Evolutionary conservation across 2,329 filamentous ascomycete genomes (phyloP).

Genomic region (Fusarium palustre): DNA sequence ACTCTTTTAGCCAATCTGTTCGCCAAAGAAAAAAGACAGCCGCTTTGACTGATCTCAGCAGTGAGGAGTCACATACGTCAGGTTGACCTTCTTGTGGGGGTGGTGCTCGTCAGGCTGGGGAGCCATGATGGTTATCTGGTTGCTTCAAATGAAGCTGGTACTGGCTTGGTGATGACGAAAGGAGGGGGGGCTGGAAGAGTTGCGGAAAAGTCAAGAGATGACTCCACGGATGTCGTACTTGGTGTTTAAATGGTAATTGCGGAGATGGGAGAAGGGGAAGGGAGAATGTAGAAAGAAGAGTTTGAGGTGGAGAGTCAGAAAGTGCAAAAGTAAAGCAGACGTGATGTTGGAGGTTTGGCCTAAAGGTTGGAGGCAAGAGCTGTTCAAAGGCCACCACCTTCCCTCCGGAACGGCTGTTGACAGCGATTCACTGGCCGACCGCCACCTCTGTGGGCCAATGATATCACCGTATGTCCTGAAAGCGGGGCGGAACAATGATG

Average conservation of each 20-base stretch:
- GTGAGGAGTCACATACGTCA: conserved; percentile 70
- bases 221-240: conserved; percentile 22
- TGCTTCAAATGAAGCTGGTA: conserved; percentile 48
- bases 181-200: conserved; percentile 37
- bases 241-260: conserved; percentile 19
- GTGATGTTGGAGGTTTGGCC: conserved; percentile 23
- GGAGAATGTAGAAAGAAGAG: conserved; percentile 5
- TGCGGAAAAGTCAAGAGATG: conserved; percentile 40
- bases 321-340: conserved; percentile 38
- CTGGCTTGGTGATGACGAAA: conserved; percentile 42
- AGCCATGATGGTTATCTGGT: conserved; percentile 70
- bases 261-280: not conserved
- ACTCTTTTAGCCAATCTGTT: conserved; percentile 52
- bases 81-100: conserved; percentile 79
- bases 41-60: not conserved
- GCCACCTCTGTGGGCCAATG: conserved; percentile 51
- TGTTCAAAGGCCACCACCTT: conserved; percentile 48
- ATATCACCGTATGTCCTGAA: conserved; percentile 46
- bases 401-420: conserved; percentile 42
- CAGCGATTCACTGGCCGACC: conserved; percentile 47
- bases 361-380: conserved; percentile 41
- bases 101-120: conserved; percentile 70
- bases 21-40: conserved; percentile 2
- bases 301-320: conserved; percentile 29
- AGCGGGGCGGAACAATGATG: conserved; percentile 54